Evolutionary conservation across 2,329 filamentous ascomycete species (phyloP).

Genomic region (Fusarium vanettenii): DNA sequence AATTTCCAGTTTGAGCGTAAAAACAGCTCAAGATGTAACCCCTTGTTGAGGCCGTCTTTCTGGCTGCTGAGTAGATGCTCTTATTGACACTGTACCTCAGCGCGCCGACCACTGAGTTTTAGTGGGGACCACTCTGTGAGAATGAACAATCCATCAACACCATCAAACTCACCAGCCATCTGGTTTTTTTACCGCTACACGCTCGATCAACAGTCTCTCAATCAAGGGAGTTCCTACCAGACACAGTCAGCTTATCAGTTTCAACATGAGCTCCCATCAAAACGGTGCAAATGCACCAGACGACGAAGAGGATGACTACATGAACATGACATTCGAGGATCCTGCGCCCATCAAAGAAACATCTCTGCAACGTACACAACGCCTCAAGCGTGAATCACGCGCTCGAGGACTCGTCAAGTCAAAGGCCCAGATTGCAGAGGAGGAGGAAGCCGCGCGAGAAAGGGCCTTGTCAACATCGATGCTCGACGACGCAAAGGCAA

Average conservation of each 20-base stretch:
- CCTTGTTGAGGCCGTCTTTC: background rate
- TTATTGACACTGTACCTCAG: background rate
- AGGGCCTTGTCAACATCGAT: slow-evolving; percentile 80
- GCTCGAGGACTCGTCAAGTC: slow-evolving; percentile 77
- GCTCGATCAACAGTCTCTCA: background rate
- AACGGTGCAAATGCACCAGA: slow-evolving; percentile 40
- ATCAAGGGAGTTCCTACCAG: background rate
- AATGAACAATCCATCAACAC: background rate
- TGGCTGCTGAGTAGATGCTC: background rate
- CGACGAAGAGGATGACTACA: slow-evolving; percentile 93
- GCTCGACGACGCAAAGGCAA: slow-evolving; percentile 65
- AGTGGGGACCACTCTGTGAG: slow-evolving; percentile 16
- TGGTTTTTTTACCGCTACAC: background rate
- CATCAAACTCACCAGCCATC: background rate
- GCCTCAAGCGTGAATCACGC: slow-evolving; percentile 72
- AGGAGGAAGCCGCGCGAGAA: slow-evolving; percentile 79
- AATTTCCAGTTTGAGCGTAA: no score
- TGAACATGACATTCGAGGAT: slow-evolving; percentile 92
- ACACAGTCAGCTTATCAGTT: background rate
- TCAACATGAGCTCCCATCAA: slow-evolving; percentile 20
- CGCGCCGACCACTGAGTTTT: slow-evolving; percentile 4
- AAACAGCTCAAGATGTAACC: background rate
- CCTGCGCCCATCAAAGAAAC: slow-evolving; percentile 64
- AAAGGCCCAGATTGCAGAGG: slow-evolving; percentile 83
- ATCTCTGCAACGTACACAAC: slow-evolving; percentile 65